These are phyloP conservation scores for Salpingoeca rosetta DNA, from an alignment of 78 protist genomes.

Conservation along the genomic window DNA sequence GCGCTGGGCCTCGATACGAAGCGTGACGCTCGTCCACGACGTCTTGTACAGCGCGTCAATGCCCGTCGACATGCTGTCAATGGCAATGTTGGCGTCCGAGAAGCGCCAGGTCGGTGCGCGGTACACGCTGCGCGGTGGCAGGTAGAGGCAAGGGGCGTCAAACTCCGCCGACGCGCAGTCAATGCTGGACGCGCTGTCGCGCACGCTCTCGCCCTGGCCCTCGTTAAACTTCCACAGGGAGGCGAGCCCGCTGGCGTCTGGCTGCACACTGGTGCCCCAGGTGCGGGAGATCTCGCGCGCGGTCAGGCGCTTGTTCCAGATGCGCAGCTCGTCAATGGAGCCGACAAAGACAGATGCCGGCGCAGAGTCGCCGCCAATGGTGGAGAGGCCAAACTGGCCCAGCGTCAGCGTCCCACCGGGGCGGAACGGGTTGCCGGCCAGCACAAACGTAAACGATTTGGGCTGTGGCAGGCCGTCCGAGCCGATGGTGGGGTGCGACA, in stretches of 20 bases:
- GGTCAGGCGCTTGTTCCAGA: background rate
- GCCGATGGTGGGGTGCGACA: too few species aligned
- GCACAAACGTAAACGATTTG: too few species aligned
- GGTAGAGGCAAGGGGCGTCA: background rate
- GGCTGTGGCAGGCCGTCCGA: too few species aligned
- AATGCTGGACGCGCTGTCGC: background rate
- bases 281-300: background rate
- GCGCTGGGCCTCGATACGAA: background rate
- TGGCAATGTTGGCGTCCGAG: background rate
- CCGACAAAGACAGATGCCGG: background rate
- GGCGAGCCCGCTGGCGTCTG: background rate
- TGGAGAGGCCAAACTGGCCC: background rate
- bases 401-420: background rate
- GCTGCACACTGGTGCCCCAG: background rate
- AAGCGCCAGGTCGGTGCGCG: background rate
- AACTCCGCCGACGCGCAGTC: background rate
- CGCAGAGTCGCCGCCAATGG: too few species aligned
- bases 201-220: background rate
- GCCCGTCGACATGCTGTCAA: background rate
- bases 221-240: background rate
- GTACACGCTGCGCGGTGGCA: background rate
- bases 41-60: background rate
- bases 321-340: background rate
- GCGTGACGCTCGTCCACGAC: background rate
- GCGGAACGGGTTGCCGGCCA: background rate